These are phyloP conservation scores for Cordyceps tenuipes DNA, from an alignment of 2,329 filamentous ascomycete species.

Conservation along the genomic window DNA sequence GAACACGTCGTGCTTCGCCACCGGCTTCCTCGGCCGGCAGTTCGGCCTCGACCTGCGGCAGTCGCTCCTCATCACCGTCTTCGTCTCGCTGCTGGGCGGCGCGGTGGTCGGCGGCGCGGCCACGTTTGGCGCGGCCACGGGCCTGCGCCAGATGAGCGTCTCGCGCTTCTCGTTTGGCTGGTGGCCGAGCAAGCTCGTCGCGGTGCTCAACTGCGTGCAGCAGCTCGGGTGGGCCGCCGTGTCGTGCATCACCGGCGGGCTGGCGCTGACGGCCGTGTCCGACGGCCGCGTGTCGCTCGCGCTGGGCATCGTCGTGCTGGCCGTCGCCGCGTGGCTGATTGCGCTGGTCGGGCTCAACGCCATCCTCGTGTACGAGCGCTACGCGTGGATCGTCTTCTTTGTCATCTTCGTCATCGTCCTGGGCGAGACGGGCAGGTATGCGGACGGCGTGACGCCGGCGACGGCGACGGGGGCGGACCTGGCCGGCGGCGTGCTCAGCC, in stretches of 20 bases:
- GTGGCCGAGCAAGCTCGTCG: conserved; percentile 42
- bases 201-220: conserved; percentile 29
- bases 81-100: conserved; percentile 33
- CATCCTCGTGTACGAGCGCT: conserved; percentile 41
- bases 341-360: conserved; percentile 43
- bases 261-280: conserved; percentile 38
- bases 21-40: conserved; percentile 42
- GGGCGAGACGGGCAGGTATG: conserved; percentile 34
- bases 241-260: conserved; percentile 42
- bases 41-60: conserved; percentile 38
- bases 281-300: conserved; percentile 36
- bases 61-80: conserved; percentile 35
- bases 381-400: conserved; percentile 40
- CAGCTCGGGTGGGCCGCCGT: conserved; percentile 44
- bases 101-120: conserved; percentile 37
- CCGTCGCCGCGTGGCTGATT: conserved; percentile 39
- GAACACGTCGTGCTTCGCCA: conserved; percentile 43
- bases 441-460: conserved; percentile 29
- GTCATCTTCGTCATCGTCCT: conserved; percentile 42
- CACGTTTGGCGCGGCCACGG: conserved; percentile 40
- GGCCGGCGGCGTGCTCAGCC: conserved; percentile 31
- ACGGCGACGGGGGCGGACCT: conserved; percentile 26
- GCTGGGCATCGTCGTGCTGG: conserved; percentile 45
- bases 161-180: conserved; percentile 41
- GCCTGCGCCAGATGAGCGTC: conserved; percentile 43